Percentiles rank a stretch among this genome's conserved stretches.
Evolutionary conservation across 441 rosid genomes (phyloP).

Genomic region (Corymbia calophylla): DNA sequence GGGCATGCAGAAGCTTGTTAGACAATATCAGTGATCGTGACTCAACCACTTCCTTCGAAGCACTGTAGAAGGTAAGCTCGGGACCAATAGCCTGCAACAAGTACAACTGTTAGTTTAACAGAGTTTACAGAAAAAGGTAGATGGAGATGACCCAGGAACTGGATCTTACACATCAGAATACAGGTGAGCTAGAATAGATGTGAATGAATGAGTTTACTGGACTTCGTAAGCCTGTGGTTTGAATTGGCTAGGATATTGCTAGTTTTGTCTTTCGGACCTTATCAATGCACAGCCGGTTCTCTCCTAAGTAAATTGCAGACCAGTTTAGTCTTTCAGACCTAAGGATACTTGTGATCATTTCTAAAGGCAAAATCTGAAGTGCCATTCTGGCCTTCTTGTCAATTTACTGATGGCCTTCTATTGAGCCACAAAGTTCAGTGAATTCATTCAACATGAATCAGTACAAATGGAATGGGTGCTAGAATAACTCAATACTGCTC

Average conservation of each 20-base stretch:
- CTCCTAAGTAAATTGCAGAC: background rate
- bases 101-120: background rate
- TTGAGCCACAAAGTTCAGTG: background rate
- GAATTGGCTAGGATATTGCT: background rate
- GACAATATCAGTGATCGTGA: constrained; percentile 47
- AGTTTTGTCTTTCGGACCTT: background rate
- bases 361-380: background rate
- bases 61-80: constrained; percentile 87
- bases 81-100: constrained; percentile 84
- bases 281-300: background rate
- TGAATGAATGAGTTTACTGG: background rate
- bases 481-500: background rate
- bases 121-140: background rate
- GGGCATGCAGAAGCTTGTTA: constrained; percentile 90
- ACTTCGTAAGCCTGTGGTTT: background rate
- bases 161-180: background rate
- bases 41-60: constrained; percentile 68
- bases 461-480: background rate
- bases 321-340: background rate
- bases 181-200: background rate
- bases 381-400: background rate
- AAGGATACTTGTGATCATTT: background rate
- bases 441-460: background rate
- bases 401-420: background rate
- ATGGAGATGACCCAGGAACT: background rate